A percentile compares a stretch with the other conserved stretches of the same genome.
Conservation (phyloP, 2,329 filamentous ascomycete species). For the Hypoxylon sp. region DNA sequence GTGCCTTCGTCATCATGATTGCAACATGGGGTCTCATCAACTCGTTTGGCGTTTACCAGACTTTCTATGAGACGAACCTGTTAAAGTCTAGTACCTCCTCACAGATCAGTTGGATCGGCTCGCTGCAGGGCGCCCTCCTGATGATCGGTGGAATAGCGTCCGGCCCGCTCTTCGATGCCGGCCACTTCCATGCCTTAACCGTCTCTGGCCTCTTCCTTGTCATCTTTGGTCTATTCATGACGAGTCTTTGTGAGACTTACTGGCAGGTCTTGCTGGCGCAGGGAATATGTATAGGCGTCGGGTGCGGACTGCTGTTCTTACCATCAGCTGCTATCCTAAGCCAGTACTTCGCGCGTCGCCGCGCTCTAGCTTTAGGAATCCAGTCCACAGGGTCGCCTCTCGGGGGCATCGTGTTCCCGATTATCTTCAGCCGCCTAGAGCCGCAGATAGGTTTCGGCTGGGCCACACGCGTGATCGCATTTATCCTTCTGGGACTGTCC, state of each 20-base stretch:
- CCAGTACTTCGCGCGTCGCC: conserved; percentile 53
- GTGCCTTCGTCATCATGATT: conserved; percentile 57
- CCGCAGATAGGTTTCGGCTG: conserved; percentile 65
- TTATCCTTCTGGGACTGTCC: conserved; percentile 55
- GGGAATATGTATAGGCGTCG: conserved; percentile 47
- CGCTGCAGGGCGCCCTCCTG: conserved; percentile 54
- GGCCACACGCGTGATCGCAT: conserved; percentile 62
- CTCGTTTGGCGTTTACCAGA: conserved; percentile 54
- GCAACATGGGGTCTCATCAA: conserved; percentile 58
- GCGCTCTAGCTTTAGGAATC: conserved; percentile 48
- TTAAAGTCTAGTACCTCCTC: conserved; percentile 42
- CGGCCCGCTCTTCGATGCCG: conserved; percentile 56
- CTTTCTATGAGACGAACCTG: conserved; percentile 48
- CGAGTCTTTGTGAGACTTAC: conserved; percentile 56
- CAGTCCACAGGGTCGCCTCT: conserved; percentile 44
- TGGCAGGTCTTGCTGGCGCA: conserved; percentile 54
- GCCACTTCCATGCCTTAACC: conserved; percentile 52
- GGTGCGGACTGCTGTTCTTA: conserved; percentile 47
- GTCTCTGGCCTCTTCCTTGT: conserved; percentile 47
- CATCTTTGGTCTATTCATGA: conserved; percentile 57
- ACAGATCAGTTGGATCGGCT: conserved; percentile 54
- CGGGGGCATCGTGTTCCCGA: conserved; percentile 60
- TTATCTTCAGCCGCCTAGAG: conserved; percentile 61
- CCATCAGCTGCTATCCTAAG: conserved; percentile 46
- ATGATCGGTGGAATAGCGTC: conserved; percentile 53